Evolutionary conservation across 768 basidiomycete species (phyloP), one percentile per base, ranked within the genome.

Genomic region (Mrakia gelida): DNA sequence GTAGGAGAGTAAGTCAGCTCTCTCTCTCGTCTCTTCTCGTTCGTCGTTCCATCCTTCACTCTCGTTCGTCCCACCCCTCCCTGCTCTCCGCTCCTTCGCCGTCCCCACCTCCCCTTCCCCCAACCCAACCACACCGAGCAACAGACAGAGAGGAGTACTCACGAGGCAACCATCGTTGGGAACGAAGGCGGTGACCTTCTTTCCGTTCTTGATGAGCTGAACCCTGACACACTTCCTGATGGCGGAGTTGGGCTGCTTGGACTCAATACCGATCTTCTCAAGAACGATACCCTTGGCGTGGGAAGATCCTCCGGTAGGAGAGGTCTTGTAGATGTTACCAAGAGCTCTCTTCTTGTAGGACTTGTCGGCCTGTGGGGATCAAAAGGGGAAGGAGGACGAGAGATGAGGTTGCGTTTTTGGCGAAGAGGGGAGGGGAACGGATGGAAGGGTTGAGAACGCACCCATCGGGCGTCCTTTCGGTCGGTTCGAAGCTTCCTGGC

Each of bases 161-260:
- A 77, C 76, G 61, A 97, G 87, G 88, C 94, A 96, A 88, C 94
- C 94, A 84, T 97, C 94, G 85, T 94, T 95, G 80, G 96, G 96
- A 59, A 98, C 97, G 91, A 99, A 99, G 84, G 97, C 97, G 80
- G 96, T 98, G 85, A 99, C 96, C 86, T 98, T 98, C 92, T 99
- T 99, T 81, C 97, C 97, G 88, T 99, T 99, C 90, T 99, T 99
- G 86, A 99, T 98, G 82, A 99, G 89, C 84, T 99, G 97, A 80
- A 99, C 97, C 88, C 97, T 94, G 82, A 99, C 97, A 88, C 97
- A 99, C 86, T 99, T 99, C 86, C 97, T 95, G 87, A 99, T 98
- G 85, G 97, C 97, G 85, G 97, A 99, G 90, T 99, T 99, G 87
- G 97, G 97, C 87, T 99, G 97, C 88, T 99, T 99, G 85, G 97